Conservation (phyloP, 148 eudicot species). For the Simmondsia chinensis region DNA sequence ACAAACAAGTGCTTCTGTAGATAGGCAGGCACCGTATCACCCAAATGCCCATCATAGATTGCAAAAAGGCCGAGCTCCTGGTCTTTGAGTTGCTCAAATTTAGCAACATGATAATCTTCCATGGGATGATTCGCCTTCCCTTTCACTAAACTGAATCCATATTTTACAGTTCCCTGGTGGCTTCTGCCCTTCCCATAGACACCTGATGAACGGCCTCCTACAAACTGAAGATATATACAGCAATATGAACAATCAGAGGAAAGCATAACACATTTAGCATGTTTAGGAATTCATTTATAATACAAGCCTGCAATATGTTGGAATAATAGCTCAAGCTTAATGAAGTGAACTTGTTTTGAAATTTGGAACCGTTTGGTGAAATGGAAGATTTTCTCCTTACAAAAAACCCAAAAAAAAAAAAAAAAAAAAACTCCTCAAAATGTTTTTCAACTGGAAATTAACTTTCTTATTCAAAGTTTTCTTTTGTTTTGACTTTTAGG, state of each 20-base stretch:
- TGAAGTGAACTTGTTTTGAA: conserved; percentile 1
- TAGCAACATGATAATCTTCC: conserved; percentile 85
- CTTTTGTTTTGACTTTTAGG: too few relatives aligned
- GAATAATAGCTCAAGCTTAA: background rate
- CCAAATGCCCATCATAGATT: conserved; percentile 75
- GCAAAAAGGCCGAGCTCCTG: conserved; percentile 81
- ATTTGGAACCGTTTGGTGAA: too few relatives aligned
- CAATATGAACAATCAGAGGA: background rate
- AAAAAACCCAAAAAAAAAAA: too few relatives aligned
- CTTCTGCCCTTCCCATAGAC: conserved; percentile 61
- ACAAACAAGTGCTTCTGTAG: conserved; percentile 66
- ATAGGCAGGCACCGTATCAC: conserved; percentile 71
- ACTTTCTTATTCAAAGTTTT: too few relatives aligned
- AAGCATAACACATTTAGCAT: background rate
- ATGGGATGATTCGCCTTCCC: conserved; percentile 77
- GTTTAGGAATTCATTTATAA: background rate
- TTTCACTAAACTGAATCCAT: conserved; percentile 54
- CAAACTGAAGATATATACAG: conserved; percentile 18
- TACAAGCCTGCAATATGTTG: background rate
- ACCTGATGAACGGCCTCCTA: conserved; percentile 38
- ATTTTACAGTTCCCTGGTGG: conserved; percentile 35
- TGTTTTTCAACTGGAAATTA: too few relatives aligned
- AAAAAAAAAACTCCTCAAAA: too few relatives aligned
- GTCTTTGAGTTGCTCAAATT: conserved; percentile 36
- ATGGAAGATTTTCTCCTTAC: too few relatives aligned